These are phyloP conservation scores for Trypanosomatidae sp. DNA, from an alignment of 208 protist species.

Conservation along the genomic window DNA sequence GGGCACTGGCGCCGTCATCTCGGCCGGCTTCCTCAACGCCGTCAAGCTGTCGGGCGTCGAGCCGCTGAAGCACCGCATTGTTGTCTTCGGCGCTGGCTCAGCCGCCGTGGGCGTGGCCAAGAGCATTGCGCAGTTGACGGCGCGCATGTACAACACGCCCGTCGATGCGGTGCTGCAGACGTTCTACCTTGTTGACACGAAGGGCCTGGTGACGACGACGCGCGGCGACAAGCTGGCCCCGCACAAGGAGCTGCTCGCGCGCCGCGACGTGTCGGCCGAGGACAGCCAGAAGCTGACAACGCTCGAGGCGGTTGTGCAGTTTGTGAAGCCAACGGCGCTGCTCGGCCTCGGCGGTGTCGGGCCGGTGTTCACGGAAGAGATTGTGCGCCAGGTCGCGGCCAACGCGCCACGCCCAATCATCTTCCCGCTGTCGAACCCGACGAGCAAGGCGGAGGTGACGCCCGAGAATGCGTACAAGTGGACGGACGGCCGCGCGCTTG, in stretches of 20 bases:
- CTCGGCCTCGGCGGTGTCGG: slow-evolving; percentile 90
- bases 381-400: slow-evolving; percentile 66
- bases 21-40: slow-evolving; percentile 86
- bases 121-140: slow-evolving; percentile 78
- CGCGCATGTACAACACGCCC: slow-evolving; percentile 30
- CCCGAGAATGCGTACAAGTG: slow-evolving; percentile 89
- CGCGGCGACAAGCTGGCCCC: slow-evolving; percentile 67
- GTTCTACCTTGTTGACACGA: slow-evolving; percentile 90
- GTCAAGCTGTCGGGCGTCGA: slow-evolving; percentile 33
- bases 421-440: slow-evolving; percentile 94
- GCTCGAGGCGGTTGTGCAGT: slow-evolving; percentile 53
- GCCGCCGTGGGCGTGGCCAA: slow-evolving; percentile 92
- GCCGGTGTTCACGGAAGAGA: slow-evolving; percentile 90
- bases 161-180: slow-evolving; percentile 67
- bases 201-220: slow-evolving; percentile 79
- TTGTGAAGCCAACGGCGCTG: slow-evolving; percentile 91
- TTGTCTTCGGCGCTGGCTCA: slow-evolving; percentile 89
- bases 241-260: slow-evolving; percentile 85
- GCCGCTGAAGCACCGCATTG: slow-evolving; percentile 54
- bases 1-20: slow-evolving; percentile 92
- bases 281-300: slow-evolving; percentile 37
- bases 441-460: slow-evolving; percentile 84
- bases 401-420: slow-evolving; percentile 89
- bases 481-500: slow-evolving; percentile 89
- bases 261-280: slow-evolving; percentile 63